A percentile compares a stretch with the other conserved stretches of the same genome.
Conservation (phyloP, 345 rosid genomes). For the Chamaenerion angustifolium region DNA sequence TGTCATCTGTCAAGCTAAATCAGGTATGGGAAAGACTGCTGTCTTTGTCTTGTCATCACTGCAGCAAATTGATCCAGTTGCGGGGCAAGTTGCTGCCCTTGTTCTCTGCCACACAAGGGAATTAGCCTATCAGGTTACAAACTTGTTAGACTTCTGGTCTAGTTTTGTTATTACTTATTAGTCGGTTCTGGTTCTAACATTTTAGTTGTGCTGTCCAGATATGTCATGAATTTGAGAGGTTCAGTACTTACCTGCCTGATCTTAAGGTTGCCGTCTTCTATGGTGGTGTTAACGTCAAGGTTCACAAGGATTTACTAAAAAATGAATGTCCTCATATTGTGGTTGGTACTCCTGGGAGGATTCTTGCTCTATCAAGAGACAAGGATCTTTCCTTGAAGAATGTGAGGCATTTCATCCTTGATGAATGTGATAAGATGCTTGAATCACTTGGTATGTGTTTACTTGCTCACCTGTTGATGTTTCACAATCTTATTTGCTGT, state of each 20-base stretch:
- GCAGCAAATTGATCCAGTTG: constrained; percentile 82
- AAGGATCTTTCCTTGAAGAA: constrained; percentile 94
- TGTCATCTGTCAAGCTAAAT: constrained; percentile 98
- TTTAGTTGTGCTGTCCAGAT: constrained; percentile 28
- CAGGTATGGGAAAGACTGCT: constrained; percentile 99
- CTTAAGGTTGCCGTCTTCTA: constrained; percentile 89
- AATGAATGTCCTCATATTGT: constrained; percentile 98
- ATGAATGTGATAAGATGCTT: constrained; percentile 99
- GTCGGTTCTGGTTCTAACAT: not conserved
- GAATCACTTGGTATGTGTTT: constrained; percentile 71
- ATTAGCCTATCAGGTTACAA: constrained; percentile 80
- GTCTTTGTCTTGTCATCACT: constrained; percentile 82
- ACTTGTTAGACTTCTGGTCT: not conserved
- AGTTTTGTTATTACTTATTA: not conserved
- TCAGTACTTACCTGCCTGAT: constrained; percentile 87
- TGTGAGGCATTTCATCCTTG: constrained; percentile 98
- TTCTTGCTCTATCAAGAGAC: constrained; percentile 77
- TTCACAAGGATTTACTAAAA: constrained; percentile 82
- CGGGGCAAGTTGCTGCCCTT: constrained; percentile 92
- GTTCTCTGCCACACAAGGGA: constrained; percentile 92
- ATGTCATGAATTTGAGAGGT: constrained; percentile 92
- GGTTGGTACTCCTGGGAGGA: constrained; percentile 97
- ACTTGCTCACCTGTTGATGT: too few species aligned
- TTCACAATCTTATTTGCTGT: too few species aligned
- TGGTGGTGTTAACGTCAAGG: constrained; percentile 84